These are phyloP conservation scores for Parathielavia appendiculata DNA, from an alignment of 495 filamentous ascomycete species.

Conservation along the genomic window DNA sequence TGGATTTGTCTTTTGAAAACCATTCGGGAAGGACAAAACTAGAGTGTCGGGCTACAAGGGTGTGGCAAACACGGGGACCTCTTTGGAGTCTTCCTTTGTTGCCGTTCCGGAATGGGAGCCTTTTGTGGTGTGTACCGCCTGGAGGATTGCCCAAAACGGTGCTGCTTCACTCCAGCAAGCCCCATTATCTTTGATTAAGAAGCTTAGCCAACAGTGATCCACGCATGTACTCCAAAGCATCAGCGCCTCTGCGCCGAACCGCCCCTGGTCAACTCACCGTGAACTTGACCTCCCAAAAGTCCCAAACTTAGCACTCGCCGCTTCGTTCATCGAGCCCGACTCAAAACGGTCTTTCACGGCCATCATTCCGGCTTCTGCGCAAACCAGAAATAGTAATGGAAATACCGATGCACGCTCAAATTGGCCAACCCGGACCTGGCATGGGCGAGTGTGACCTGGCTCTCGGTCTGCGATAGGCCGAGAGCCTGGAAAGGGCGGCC, in stretches of 20 bases:
- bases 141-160: background rate
- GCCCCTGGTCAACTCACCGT: background rate
- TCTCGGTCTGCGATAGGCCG: slow-evolving; percentile 31
- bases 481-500: slow-evolving; percentile 45
- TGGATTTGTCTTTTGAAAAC: background rate
- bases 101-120: slow-evolving; percentile 3
- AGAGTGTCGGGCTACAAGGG: background rate
- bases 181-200: background rate
- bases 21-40: background rate
- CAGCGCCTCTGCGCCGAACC: background rate
- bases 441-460: slow-evolving; percentile 28
- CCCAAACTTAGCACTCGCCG: background rate
- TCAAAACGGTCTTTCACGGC: background rate
- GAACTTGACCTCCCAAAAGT: background rate
- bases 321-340: too few species aligned
- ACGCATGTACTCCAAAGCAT: background rate
- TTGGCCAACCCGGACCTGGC: slow-evolving; percentile 31
- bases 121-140: background rate
- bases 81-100: background rate
- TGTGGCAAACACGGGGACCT: background rate
- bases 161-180: background rate
- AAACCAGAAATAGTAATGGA: slow-evolving; percentile 38
- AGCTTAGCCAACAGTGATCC: background rate
- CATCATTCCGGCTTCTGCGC: slow-evolving; percentile 30
- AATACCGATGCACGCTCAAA: slow-evolving; percentile 32